Conservation (phyloP, 2,329 filamentous ascomycete species). For the Malbranchea cinnamomea region DNA sequence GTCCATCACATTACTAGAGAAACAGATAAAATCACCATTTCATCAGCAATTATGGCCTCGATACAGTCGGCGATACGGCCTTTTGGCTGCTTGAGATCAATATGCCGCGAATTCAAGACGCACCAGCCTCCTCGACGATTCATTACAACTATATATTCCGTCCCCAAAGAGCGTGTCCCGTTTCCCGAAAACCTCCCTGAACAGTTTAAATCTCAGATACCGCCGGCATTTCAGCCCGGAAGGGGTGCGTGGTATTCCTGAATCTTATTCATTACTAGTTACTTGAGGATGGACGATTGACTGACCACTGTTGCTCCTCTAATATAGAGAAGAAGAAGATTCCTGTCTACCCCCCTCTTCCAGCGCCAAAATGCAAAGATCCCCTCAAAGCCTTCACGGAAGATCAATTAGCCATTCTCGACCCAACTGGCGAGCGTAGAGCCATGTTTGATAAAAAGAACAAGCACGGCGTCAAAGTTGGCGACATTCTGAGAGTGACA, state of each 20-base stretch:
- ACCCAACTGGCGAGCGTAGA: constrained; percentile 70
- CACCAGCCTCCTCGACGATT: constrained; percentile 33
- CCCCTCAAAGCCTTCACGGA: constrained; percentile 53
- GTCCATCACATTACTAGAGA: too few species aligned
- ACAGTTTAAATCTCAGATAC: constrained; percentile 29
- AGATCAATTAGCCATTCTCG: constrained; percentile 57
- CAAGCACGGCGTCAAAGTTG: constrained; percentile 63
- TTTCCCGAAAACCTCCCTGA: constrained; percentile 27
- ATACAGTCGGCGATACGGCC: constrained; percentile 46
- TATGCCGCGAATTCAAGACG: constrained; percentile 41
- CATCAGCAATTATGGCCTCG: too few species aligned
- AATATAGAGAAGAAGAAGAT: constrained; percentile 32
- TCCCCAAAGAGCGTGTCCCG: constrained; percentile 25
- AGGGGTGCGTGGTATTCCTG: constrained; percentile 17
- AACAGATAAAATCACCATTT: too few species aligned
- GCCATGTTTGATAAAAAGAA: constrained; percentile 64
- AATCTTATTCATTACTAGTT: not conserved
- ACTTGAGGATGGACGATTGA: not conserved
- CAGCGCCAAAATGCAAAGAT: constrained; percentile 37
- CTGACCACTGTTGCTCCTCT: constrained; percentile 6
- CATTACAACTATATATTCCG: constrained; percentile 35
- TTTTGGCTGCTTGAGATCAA: constrained; percentile 53
- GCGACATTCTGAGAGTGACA: constrained; percentile 83
- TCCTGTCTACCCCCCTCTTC: constrained; percentile 38
- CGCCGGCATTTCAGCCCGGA: constrained; percentile 22